Percentiles rank a stretch among this genome's conserved stretches.
Conservation (phyloP, 257 asterid genomes). For the Linaria vulgaris region DNA sequence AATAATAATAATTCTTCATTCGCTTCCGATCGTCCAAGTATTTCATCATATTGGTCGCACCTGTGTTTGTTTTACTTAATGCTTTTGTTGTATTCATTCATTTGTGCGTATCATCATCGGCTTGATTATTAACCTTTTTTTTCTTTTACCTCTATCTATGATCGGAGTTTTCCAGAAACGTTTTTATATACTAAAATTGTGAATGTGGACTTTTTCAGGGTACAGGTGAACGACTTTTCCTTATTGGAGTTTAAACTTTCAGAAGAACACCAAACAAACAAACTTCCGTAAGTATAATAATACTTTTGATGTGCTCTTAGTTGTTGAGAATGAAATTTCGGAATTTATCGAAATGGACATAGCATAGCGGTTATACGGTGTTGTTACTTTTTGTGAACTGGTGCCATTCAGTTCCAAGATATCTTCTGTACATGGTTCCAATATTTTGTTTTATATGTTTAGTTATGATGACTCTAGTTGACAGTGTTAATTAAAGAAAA, state of each 20-base stretch:
- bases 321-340: neutral
- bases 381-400: constrained; percentile 14
- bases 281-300: constrained; percentile 24
- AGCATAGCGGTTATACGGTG: constrained; percentile 9
- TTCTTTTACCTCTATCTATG: too few species aligned
- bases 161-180: constrained; percentile 10
- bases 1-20: too few species aligned
- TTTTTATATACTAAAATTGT: neutral
- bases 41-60: too few species aligned
- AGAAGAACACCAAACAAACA: constrained; percentile 17
- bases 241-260: constrained; percentile 3
- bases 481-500: neutral
- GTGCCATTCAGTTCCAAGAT: constrained; percentile 21
- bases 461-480: neutral
- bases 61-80: too few species aligned
- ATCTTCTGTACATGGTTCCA: constrained; percentile 24
- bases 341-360: neutral
- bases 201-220: constrained; percentile 21
- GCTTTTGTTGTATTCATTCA: too few species aligned
- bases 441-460: constrained; percentile 2
- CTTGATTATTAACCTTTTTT: too few species aligned
- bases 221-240: neutral
- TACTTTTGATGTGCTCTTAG: constrained; percentile 12
- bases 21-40: too few species aligned
- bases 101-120: too few species aligned